Base-by-base conservation (phyloP, 768 basidiomycete genomes). In the Agrocybe chaxingu region DNA sequence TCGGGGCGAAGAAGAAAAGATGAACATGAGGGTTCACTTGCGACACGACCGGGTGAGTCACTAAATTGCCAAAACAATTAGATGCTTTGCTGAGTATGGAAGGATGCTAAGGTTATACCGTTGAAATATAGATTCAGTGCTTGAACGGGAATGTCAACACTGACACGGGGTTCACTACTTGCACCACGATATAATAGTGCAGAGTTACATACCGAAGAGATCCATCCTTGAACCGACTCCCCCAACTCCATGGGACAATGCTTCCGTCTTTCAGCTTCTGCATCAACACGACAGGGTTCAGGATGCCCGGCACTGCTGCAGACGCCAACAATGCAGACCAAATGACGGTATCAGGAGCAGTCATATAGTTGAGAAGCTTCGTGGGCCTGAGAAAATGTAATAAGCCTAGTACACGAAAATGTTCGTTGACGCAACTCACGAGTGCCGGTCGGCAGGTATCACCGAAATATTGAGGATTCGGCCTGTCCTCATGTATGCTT, bases 201-300 rank as follows among this genome's bases (percentile, higher is more conserved):
- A 29, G 37, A 36, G 37, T 8, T 2, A 33, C 73, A 32, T 52
- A 87, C 89, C 92, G 79, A 33, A 97, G 68, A 24, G 91, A 93
- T 2, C 94, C 94, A 62, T 98, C 94, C 63, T 91, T 95, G 69
- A 95, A 98, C 53, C 87, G 80, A 54, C 89, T 92, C 19, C 94
- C 95, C 85, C 92, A 94, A 63, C 89, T 96, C 89, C 93, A 95
- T 0, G 94, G 94, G 6, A 91, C 79, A 47, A 94, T 70, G 36
- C 75, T 79, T 1, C 92, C 94, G 54, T 86, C 85, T 53, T 76
- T 80, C 18, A 86, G 78, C 67, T 96, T 98, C 63, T 92, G 89
- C 89, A 99, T 90, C 47, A 99, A 69, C 0, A 94, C 93, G 11
- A 98, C 96, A 4, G 96, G 93, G 58, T 97, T 95, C 37, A 98